These are phyloP conservation scores for Candida verbasci DNA, from an alignment of 805 yeast species.

Conservation along the genomic window DNA sequence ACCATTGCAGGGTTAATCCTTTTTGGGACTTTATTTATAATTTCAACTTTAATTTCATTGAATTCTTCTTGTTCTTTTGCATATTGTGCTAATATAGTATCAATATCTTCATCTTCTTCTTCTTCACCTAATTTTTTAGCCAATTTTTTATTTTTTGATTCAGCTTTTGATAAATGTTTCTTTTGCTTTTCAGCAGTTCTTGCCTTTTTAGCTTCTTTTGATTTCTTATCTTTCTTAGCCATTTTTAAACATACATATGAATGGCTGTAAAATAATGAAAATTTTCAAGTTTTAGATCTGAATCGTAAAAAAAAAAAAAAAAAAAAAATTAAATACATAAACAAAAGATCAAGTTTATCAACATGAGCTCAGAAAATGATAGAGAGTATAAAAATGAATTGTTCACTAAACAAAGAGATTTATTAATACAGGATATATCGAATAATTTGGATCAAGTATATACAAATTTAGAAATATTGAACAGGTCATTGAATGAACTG, in stretches of 20 bases:
- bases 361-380: background rate
- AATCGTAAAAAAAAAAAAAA: constrained; percentile 2
- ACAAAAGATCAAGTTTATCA: background rate
- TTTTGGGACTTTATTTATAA: constrained; percentile 56
- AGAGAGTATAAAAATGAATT: background rate
- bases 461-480: constrained; percentile 58
- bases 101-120: constrained; percentile 83
- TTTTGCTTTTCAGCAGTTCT: constrained; percentile 77
- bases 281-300: too few species aligned
- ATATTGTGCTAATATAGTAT: constrained; percentile 71
- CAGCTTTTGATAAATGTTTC: constrained; percentile 73
- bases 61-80: constrained; percentile 78
- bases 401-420: constrained; percentile 58
- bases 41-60: constrained; percentile 62
- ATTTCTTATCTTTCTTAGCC: constrained; percentile 86
- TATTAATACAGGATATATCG: constrained; percentile 53
- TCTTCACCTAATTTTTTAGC: constrained; percentile 73
- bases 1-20: constrained; percentile 74
- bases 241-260: constrained; percentile 40
- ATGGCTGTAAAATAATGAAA: constrained; percentile 5
- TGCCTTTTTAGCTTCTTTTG: constrained; percentile 89
- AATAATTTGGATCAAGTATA: constrained; percentile 60
- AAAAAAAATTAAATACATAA: background rate
- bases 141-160: constrained; percentile 65
- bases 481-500: constrained; percentile 62